Evolutionary conservation across 2,329 filamentous ascomycete genomes (phyloP), one percentile per base, ranked within the genome.

Genomic region (Talaromyces amestolkiae): DNA sequence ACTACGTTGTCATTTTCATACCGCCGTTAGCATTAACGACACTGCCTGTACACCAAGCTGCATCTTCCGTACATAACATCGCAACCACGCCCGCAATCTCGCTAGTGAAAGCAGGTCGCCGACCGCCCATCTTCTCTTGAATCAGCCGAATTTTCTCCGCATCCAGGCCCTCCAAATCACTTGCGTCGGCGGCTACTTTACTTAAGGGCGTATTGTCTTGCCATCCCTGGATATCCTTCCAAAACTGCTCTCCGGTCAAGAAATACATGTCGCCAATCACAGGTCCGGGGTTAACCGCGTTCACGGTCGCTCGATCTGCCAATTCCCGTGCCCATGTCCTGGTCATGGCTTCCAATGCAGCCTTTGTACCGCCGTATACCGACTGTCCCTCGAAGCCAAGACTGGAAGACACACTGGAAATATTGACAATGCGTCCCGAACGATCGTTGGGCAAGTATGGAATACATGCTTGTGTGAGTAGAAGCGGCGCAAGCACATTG

Each of bases 11-110:
- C 78, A 88, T 85, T 67, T 82, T 84, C 86, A 92, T 88, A 7
- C 91, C 91, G 1, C 91, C 91, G 73, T 94, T 94, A 8, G 91
- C 90, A 78, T 89, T 91, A 3, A 95, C 85, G 27, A 93, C 89
- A 76, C 89, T 90, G 1, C 91, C 91, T 0, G 91, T 95, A 72
- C 87, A 89, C 91, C 91, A 94, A 8, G 82, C 85, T n/a, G 86
- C 84, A 74, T 94, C 91, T 6, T 83, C 81, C 5, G 85, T 84
- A 74, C 90, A 92, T 24, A 93, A 78, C 89, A 93, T 92, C 2
- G 85, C 90, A 19, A 93, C 88, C 5, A 92, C 85, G 0, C 90
- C 91, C 0, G 90, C 91, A 76, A 94, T 83, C 79, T 94, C 91
- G 59, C 82, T 79, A 35, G 87, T 85, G 73, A 90, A 91, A 3